phyloP scores from a whole-genome alignment of 2,329 filamentous ascomycete species.

The Fusarium sp. region DNA sequence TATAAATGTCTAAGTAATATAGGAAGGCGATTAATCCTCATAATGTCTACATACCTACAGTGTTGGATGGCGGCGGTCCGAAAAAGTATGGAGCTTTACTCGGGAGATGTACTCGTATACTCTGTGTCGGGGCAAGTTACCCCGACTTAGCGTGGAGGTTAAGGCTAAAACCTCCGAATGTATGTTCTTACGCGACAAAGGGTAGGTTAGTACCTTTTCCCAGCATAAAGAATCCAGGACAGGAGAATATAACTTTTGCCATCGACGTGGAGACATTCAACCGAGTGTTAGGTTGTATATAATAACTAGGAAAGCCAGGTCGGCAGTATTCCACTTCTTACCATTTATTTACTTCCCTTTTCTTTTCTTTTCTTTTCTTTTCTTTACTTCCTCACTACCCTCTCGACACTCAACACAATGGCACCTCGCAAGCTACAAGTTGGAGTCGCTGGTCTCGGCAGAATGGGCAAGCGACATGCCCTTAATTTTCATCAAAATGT shows the following conservation, averaged over 20 bases:
- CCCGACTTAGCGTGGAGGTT: rapidly evolving
- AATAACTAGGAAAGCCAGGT: background rate
- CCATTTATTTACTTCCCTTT: background rate
- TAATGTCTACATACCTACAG: too few species aligned
- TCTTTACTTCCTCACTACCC: background rate
- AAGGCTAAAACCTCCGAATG: background rate
- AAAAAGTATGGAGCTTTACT: background rate
- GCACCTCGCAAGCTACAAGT: slow-evolving; percentile 49
- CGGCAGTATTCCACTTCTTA: background rate
- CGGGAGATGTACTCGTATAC: background rate
- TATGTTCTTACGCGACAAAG: too few species aligned
- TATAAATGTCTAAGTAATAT: too few species aligned
- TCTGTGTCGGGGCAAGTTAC: background rate
- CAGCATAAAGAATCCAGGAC: background rate
- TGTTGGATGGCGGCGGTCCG: background rate
- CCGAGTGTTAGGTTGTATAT: background rate
- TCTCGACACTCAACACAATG: background rate
- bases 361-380: background rate
- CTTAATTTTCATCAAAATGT: slow-evolving; percentile 57
- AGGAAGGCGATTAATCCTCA: background rate
- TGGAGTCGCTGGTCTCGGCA: slow-evolving; percentile 59
- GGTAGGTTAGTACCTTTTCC: rapidly evolving
- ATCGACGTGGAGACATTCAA: background rate
- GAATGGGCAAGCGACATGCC: slow-evolving; percentile 62
- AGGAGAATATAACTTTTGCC: background rate